phyloP scores from a whole-genome alignment of 2,329 filamentous ascomycete genomes.

The Verticillium zaregamsianum region DNA sequence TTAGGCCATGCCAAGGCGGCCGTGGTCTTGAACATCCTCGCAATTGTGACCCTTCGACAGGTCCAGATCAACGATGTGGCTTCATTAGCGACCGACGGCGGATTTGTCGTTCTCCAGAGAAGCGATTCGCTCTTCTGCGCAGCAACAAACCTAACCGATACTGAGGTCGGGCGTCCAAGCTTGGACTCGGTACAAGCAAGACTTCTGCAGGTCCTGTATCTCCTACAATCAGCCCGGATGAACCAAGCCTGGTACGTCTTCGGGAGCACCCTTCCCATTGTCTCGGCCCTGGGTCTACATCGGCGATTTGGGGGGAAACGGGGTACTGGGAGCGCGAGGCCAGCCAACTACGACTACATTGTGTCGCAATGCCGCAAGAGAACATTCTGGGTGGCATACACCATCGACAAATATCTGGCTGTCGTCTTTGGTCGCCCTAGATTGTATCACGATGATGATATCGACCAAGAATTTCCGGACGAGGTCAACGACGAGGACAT shows the following conservation, averaged over 20 bases:
- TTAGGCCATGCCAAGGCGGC: slow-evolving; percentile 41
- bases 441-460: slow-evolving; percentile 59
- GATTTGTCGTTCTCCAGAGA: slow-evolving; percentile 7
- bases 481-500: slow-evolving; percentile 54
- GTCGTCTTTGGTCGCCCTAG: slow-evolving; percentile 59
- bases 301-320: slow-evolving; percentile 4
- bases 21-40: slow-evolving; percentile 42
- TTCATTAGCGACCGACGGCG: not conserved
- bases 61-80: slow-evolving; percentile 25
- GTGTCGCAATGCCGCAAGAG: slow-evolving; percentile 49
- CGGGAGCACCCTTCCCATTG: slow-evolving; percentile 50
- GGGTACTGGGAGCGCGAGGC: not conserved
- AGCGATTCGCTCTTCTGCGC: slow-evolving; percentile 21
- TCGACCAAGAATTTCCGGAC: slow-evolving; percentile 56
- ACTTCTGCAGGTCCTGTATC: slow-evolving; percentile 53
- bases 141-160: slow-evolving; percentile 23
- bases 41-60: slow-evolving; percentile 41
- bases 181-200: slow-evolving; percentile 55
- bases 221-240: slow-evolving; percentile 54
- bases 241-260: slow-evolving; percentile 60
- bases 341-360: slow-evolving; percentile 31
- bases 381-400: slow-evolving; percentile 60
- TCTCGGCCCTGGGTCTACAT: slow-evolving; percentile 35
- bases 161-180: slow-evolving; percentile 48
- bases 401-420: slow-evolving; percentile 58